These are phyloP conservation scores for Ilyonectria robusta DNA, from an alignment of 2,329 filamentous ascomycete genomes.

Conservation along the genomic window DNA sequence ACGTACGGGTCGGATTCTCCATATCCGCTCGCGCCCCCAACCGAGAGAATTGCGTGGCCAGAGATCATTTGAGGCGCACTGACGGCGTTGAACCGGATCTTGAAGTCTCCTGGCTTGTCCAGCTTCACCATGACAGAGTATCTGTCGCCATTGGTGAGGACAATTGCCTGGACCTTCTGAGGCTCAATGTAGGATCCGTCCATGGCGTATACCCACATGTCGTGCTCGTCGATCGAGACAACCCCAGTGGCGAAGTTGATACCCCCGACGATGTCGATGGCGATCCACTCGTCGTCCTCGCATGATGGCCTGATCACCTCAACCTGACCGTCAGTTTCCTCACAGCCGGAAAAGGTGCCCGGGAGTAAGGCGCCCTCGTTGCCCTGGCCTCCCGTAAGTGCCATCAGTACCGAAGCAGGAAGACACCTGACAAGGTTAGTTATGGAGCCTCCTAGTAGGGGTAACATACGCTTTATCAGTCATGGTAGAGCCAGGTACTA, in stretches of 20 bases:
- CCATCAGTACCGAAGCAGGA: slow-evolving; percentile 57
- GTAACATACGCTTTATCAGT: slow-evolving; percentile 58
- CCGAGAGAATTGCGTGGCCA: slow-evolving; percentile 64
- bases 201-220: slow-evolving; percentile 68
- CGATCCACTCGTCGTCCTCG: slow-evolving; percentile 58
- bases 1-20: slow-evolving; percentile 60
- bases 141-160: slow-evolving; percentile 65
- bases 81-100: slow-evolving; percentile 66
- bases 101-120: slow-evolving; percentile 64
- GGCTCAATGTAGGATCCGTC: slow-evolving; percentile 70
- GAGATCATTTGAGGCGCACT: slow-evolving; percentile 68
- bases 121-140: slow-evolving; percentile 66
- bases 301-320: slow-evolving; percentile 57
- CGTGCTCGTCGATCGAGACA: slow-evolving; percentile 66
- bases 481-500: slow-evolving; percentile 50
- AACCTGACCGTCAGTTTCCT: slow-evolving; percentile 57
- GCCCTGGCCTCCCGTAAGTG: slow-evolving; percentile 46
- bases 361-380: slow-evolving; percentile 58
- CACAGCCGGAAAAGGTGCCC: slow-evolving; percentile 62
- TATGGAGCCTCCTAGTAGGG: not conserved
- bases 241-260: slow-evolving; percentile 61
- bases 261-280: slow-evolving; percentile 69
- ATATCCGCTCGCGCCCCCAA: slow-evolving; percentile 43
- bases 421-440: slow-evolving; percentile 39
- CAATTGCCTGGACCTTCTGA: slow-evolving; percentile 62